These are phyloP conservation scores for Fusarium sambucinum DNA, from an alignment of 2,329 filamentous ascomycete genomes.

Conservation along the genomic window DNA sequence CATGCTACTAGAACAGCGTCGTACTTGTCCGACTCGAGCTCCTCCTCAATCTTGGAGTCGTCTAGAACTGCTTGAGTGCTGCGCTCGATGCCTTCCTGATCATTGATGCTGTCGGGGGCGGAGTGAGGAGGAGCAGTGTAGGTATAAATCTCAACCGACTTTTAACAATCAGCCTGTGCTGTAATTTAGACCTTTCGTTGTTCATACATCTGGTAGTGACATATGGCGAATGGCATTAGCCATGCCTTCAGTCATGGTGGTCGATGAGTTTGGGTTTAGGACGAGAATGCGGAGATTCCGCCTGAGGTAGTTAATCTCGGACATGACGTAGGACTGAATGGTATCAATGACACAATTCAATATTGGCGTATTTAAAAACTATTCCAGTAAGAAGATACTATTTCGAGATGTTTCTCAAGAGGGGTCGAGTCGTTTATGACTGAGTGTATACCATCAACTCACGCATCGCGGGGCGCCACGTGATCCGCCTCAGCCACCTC, in stretches of 20 bases:
- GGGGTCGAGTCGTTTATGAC: conserved; percentile 18
- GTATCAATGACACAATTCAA: neutral
- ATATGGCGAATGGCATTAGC: conserved; percentile 61
- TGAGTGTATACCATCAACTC: conserved; percentile 9
- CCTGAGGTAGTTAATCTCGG: conserved; percentile 33
- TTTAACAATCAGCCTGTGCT: conserved; percentile 35
- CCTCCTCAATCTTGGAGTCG: conserved; percentile 58
- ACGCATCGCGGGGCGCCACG: conserved; percentile 51
- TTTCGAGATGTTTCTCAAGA: conserved; percentile 8
- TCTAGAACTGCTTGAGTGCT: conserved; percentile 73
- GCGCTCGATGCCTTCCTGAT: conserved; percentile 73
- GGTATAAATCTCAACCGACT: conserved; percentile 66
- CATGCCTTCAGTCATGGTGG: conserved; percentile 77
- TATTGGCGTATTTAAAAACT: too few relatives aligned
- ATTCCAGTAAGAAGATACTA: too few relatives aligned
- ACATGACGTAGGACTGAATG: conserved; percentile 28
- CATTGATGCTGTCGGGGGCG: conserved; percentile 82
- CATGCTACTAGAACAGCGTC: conserved; percentile 89
- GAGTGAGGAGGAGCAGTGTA: conserved; percentile 72
- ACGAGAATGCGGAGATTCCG: conserved; percentile 67
- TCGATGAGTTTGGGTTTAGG: conserved; percentile 83
- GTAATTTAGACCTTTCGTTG: neutral
- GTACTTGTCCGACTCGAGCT: conserved; percentile 60
- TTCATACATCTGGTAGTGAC: conserved; percentile 47
- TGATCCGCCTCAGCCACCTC: conserved; percentile 54